Percentiles rank a stretch among this genome's conserved stretches.
phyloP scores from a whole-genome alignment of 2,329 filamentous ascomycete species.

The Leptographium lundbergii region DNA sequence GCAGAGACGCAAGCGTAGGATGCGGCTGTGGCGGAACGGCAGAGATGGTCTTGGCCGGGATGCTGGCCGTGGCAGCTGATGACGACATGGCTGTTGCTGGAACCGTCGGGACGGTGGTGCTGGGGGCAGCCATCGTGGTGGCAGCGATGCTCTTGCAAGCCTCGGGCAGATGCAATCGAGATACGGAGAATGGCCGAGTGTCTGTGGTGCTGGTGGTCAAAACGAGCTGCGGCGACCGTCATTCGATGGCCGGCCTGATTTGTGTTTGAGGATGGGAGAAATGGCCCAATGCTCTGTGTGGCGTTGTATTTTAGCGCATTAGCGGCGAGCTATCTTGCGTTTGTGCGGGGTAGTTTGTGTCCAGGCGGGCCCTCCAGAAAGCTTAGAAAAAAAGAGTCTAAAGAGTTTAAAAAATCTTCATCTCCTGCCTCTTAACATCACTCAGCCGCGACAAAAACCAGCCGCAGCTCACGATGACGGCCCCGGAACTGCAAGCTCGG shows the following conservation, averaged over 20 bases:
- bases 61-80: background rate
- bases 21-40: background rate
- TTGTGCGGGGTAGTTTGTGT: background rate
- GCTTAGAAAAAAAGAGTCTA: too few species aligned
- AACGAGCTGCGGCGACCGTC: background rate
- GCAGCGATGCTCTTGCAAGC: too few species aligned
- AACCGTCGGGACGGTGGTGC: background rate
- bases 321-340: background rate
- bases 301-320: background rate
- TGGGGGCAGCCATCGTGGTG: background rate
- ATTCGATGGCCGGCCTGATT: background rate
- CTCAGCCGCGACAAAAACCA: background rate
- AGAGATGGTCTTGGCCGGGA: background rate
- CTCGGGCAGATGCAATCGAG: background rate
- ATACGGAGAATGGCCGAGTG: background rate
- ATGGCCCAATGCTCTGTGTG: background rate
- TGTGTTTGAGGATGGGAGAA: background rate
- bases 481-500: constrained; percentile 33
- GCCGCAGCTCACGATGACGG: constrained; percentile 25
- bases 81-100: background rate
- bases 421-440: background rate
- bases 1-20: constrained; percentile 20
- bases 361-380: background rate
- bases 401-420: background rate
- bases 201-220: background rate